Percentiles rank a stretch among this genome's conserved stretches.
Evolutionary conservation across 2,329 filamentous ascomycete species (phyloP).

Genomic region (Ophiocordyceps camponoti-floridani): DNA sequence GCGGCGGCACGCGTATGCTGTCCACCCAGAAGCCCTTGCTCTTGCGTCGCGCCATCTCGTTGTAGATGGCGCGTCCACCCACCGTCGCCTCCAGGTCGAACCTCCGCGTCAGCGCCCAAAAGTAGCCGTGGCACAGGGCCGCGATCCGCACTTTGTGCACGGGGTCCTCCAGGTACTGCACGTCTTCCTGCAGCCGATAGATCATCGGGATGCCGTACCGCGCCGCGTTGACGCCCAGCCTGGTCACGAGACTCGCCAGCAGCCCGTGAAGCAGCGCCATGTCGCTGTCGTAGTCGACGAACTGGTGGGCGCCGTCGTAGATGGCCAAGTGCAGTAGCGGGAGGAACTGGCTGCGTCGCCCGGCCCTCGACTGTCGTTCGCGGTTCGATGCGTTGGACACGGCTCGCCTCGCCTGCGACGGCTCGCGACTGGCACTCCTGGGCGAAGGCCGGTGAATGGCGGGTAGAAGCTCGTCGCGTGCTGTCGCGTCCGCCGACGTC

Average conservation of each 20-base stretch:
- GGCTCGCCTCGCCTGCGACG: conserved; percentile 37
- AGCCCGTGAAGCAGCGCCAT: conserved; percentile 62
- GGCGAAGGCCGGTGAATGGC: conserved; percentile 24
- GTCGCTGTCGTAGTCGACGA: conserved; percentile 53
- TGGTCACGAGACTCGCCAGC: conserved; percentile 53
- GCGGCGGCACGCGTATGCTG: conserved; percentile 51
- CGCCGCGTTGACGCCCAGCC: conserved; percentile 66
- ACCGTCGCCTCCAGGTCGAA: conserved; percentile 58
- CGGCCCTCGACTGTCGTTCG: conserved; percentile 30
- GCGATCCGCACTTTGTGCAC: conserved; percentile 62
- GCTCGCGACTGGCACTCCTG: conserved; percentile 20
- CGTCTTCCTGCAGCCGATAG: conserved; percentile 72
- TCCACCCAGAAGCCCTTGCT: conserved; percentile 65
- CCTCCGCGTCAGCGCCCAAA: conserved; percentile 61
- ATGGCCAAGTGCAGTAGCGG: conserved; percentile 68
- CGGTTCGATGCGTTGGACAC: conserved; percentile 48
- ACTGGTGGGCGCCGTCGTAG: conserved; percentile 75
- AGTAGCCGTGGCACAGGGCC: conserved; percentile 75
- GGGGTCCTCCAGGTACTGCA: conserved; percentile 46
- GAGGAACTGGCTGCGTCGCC: conserved; percentile 52
- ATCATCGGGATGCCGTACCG: conserved; percentile 76
- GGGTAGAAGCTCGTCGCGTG: conserved; percentile 35
- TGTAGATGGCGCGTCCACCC: conserved; percentile 52
- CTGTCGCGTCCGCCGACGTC: conserved; percentile 43
- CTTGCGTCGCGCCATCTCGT: conserved; percentile 59